Evolutionary conservation across 73 alveolate species (phyloP).

Genomic region (Paramecium sexaurelia): DNA sequence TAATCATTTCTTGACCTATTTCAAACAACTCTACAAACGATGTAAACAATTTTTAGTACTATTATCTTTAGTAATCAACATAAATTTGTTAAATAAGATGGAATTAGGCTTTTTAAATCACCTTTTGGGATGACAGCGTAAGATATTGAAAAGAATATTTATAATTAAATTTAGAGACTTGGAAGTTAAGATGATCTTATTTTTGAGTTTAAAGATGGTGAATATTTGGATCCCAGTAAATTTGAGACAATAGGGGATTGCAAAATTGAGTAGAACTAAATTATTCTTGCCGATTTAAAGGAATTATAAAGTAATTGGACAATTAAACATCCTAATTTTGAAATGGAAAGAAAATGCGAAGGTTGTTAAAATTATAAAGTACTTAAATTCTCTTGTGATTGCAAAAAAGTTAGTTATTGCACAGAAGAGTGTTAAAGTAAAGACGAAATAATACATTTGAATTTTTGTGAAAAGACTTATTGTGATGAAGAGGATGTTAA

Average conservation of each 20-base stretch:
- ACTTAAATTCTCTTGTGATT: constrained; percentile 64
- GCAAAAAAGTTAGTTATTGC: constrained; percentile 81
- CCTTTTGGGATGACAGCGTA: neutral
- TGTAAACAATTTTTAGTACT: neutral
- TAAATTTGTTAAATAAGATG: neutral
- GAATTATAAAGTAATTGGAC: constrained; percentile 51
- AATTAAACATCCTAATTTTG: constrained; percentile 70
- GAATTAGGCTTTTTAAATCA: constrained; percentile 5
- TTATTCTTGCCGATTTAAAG: constrained; percentile 49
- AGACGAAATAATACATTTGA: constrained; percentile 77
- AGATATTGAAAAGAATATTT: neutral
- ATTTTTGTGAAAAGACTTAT: constrained; percentile 74
- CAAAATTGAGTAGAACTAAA: constrained; percentile 35
- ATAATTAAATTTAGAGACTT: neutral
- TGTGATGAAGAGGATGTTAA: constrained; percentile 50
- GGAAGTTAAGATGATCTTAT: neutral
- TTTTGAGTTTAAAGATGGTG: constrained; percentile 33
- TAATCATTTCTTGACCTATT: neutral
- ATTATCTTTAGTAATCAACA: neutral
- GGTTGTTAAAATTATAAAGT: constrained; percentile 69
- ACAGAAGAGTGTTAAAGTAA: constrained; percentile 73
- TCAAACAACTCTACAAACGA: neutral
- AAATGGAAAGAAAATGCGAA: constrained; percentile 74
- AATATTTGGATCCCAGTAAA: constrained; percentile 22
- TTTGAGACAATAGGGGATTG: constrained; percentile 52